Percentiles rank a stretch among this genome's conserved stretches.
These are phyloP conservation scores for Phoma sp. DNA, from an alignment of 2,329 filamentous ascomycete species.

Conservation along the genomic window DNA sequence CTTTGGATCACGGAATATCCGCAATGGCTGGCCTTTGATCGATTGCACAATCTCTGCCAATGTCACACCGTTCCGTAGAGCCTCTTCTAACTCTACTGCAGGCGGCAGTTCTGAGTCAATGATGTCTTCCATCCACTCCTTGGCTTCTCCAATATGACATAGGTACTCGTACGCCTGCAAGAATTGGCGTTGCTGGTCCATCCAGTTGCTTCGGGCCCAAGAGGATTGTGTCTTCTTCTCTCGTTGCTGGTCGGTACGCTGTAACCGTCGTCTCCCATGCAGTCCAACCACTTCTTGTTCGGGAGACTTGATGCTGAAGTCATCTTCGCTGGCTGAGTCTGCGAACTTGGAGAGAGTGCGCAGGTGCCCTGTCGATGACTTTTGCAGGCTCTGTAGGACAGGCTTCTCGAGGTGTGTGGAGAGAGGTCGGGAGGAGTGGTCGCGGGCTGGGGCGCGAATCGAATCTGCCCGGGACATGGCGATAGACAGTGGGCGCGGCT, in stretches of 20 bases:
- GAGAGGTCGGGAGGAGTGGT: slow-evolving; percentile 41
- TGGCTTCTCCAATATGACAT: slow-evolving; percentile 97
- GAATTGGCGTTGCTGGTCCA: slow-evolving; percentile 98
- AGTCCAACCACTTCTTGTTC: slow-evolving; percentile 88
- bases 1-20: slow-evolving; percentile 85
- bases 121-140: slow-evolving; percentile 97
- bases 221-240: slow-evolving; percentile 62
- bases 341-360: slow-evolving; percentile 86
- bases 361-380: slow-evolving; percentile 88
- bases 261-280: slow-evolving; percentile 81
- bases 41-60: slow-evolving; percentile 93
- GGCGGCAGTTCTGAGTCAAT: slow-evolving; percentile 85
- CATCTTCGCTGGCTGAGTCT: slow-evolving; percentile 75
- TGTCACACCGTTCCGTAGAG: slow-evolving; percentile 89
- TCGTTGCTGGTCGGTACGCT: slow-evolving; percentile 67
- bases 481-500: slow-evolving; percentile 53
- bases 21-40: slow-evolving; percentile 75
- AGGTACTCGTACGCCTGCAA: slow-evolving; percentile 97
- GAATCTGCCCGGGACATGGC: slow-evolving; percentile 50
- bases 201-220: slow-evolving; percentile 91
- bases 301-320: slow-evolving; percentile 79
- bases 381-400: slow-evolving; percentile 82
- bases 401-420: slow-evolving; percentile 48
- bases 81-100: slow-evolving; percentile 93
- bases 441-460: slow-evolving; percentile 46